Percentiles rank a stretch among this genome's conserved stretches.
These are phyloP conservation scores for Phialophora chinensis DNA, from an alignment of 2,329 filamentous ascomycete genomes.

Conservation along the genomic window DNA sequence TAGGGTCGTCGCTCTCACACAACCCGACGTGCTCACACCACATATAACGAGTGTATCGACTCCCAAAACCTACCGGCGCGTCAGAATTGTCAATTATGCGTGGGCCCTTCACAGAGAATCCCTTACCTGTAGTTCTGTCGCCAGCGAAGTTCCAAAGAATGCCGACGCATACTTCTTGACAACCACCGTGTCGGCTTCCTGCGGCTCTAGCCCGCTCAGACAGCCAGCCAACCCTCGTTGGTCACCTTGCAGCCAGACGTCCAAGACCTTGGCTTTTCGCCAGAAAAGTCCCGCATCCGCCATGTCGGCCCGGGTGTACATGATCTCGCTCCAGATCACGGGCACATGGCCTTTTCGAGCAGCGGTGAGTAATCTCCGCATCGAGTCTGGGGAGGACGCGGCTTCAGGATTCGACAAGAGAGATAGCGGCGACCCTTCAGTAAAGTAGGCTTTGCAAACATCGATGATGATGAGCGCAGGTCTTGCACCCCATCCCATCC, in stretches of 20 bases:
- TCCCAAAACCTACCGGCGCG: conserved; percentile 44
- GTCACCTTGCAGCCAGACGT: conserved; percentile 51
- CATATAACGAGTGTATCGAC: conserved; percentile 48
- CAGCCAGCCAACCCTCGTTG: conserved; percentile 48
- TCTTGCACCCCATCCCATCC: conserved; percentile 53
- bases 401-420: conserved; percentile 48
- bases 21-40: conserved; percentile 57
- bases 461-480: conserved; percentile 56
- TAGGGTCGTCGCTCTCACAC: conserved; percentile 53
- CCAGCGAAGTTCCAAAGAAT: conserved; percentile 55
- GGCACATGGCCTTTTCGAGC: conserved; percentile 49
- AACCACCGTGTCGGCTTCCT: conserved; percentile 46
- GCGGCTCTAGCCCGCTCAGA: conserved; percentile 50
- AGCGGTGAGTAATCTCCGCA: conserved; percentile 49
- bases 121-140: conserved; percentile 48
- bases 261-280: conserved; percentile 51
- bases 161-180: conserved; percentile 54
- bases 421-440: conserved; percentile 50
- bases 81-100: neutral
- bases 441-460: conserved; percentile 57
- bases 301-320: conserved; percentile 53
- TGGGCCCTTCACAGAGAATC: neutral
- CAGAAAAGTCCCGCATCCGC: conserved; percentile 54
- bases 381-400: conserved; percentile 47
- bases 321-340: conserved; percentile 54